Evolutionary conservation across 2,329 filamentous ascomycete genomes (phyloP).

Genomic region (Aspergillus candidus): DNA sequence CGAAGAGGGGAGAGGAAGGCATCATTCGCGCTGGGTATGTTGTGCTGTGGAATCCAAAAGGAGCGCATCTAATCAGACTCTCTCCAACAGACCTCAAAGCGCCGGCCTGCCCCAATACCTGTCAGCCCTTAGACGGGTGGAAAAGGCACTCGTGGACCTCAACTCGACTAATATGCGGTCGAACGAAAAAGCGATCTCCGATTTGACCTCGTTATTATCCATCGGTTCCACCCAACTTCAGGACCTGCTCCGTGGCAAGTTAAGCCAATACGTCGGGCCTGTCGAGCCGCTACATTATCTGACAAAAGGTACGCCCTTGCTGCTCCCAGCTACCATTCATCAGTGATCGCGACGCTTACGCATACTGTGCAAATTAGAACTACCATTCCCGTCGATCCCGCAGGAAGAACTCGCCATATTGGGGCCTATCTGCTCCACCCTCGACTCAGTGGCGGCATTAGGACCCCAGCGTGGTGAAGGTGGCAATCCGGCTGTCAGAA

Average conservation of each 20-base stretch:
- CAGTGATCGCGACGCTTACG: not conserved
- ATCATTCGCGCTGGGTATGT: constrained; percentile 72
- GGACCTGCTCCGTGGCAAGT: constrained; percentile 69
- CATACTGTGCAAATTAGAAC: constrained; percentile 35
- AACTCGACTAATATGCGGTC: constrained; percentile 84
- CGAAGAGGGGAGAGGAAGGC: constrained; percentile 83
- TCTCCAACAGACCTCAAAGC: constrained; percentile 58
- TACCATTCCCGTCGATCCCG: constrained; percentile 72
- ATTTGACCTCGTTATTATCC: constrained; percentile 70
- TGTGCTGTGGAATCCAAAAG: constrained; percentile 1
- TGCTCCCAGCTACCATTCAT: too few relatives aligned
- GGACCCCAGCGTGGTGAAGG: constrained; percentile 46
- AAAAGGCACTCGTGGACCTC: constrained; percentile 76
- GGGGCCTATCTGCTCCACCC: constrained; percentile 70
- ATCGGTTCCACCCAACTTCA: constrained; percentile 78
- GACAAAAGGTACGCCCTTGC: constrained; percentile 64
- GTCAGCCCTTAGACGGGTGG: constrained; percentile 80
- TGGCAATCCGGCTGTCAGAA: constrained; percentile 67
- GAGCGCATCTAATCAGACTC: not conserved
- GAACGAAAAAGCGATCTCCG: constrained; percentile 81
- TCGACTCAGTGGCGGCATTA: constrained; percentile 56
- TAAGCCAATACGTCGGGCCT: constrained; percentile 70
- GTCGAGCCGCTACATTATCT: constrained; percentile 89
- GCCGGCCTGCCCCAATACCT: constrained; percentile 80
- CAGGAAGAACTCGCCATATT: constrained; percentile 70